Base-by-base conservation (phyloP, 148 eudicot species). In the Talinum fruticosum region DNA sequence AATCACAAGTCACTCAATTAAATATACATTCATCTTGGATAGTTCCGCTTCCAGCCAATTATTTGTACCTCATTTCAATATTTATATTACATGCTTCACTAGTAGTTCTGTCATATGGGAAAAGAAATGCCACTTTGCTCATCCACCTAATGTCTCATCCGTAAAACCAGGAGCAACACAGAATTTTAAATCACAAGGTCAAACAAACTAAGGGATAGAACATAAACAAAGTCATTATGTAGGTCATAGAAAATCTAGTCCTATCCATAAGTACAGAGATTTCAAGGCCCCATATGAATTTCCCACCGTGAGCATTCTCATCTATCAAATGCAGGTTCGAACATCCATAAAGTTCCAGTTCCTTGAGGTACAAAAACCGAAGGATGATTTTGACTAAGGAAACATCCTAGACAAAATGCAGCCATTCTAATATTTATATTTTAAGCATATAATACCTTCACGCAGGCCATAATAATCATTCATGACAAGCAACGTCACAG, bases 401-500 rank as follows among this genome's bases (percentile, higher is more conserved):
- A 84, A 79, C 82, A 81, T 81, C 84, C 80, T 45, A 61, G 69
- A 70, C 64, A 62, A 66, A 79, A 73, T 14, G 75, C 78, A 82
- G 45, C 72, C 79, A 74, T 70, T 71, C 28, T 65, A 13, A 74
- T 72, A 8, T 28, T 34, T 71, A 68, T 78, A 78, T 33, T 45
- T 41, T 74, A 82, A 45, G 65, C 65, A 74, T 33, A 26, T 2
- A 68, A 26, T n/a, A 67, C 71, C 44, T 74, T 26, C 71, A 82
- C 59, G 61, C 72, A 61, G 33, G 54, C 67, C 61, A 33, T 75
- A 26, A 30, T 78, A 70, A 75, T 74, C 79, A 30, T 47, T 70
- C 37, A 79, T 51, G 72, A 64, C 36, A 68, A 72, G 14, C 66
- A 10, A 62, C 34, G 66, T 62, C 59, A 69, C 75, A 36, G 59